Conservation (phyloP, 345 rosid genomes). For the Arabis hirsuta region DNA sequence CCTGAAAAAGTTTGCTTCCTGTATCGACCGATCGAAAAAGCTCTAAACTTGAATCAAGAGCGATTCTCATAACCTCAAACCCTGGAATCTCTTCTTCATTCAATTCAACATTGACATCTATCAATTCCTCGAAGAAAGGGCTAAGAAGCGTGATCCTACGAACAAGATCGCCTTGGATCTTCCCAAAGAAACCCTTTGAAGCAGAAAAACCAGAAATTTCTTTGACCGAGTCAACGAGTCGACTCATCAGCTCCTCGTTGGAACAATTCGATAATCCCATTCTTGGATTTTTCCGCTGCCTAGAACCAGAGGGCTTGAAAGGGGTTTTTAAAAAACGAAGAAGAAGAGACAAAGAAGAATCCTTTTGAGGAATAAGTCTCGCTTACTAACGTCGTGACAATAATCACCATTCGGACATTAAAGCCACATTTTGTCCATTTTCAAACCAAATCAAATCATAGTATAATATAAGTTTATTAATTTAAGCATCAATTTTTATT, state of each 20-base stretch:
- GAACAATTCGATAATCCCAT: constrained; percentile 52
- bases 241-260: constrained; percentile 49
- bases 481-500: background rate
- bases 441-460: constrained; percentile 16
- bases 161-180: constrained; percentile 75
- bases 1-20: constrained; percentile 92
- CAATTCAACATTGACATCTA: constrained; percentile 50
- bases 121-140: constrained; percentile 93
- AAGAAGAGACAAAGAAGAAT: constrained; percentile 3
- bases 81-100: constrained; percentile 54
- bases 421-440: constrained; percentile 30
- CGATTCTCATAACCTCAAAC: constrained; percentile 54
- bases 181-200: constrained; percentile 61
- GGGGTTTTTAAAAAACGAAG: constrained; percentile 13
- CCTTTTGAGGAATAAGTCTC: background rate
- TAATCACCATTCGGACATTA: background rate
- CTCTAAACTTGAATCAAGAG: constrained; percentile 67
- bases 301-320: background rate
- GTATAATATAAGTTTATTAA: too few relatives aligned
- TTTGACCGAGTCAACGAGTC: constrained; percentile 61
- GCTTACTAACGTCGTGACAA: constrained; percentile 30
- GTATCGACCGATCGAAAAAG: constrained; percentile 63
- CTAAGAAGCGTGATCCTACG: constrained; percentile 93
- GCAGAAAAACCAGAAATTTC: constrained; percentile 69
- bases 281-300: constrained; percentile 15